Percentiles rank a stretch among this genome's conserved stretches.
phyloP scores from a whole-genome alignment of 1,284 basidiomycete species.

The Trichosporon asahii region DNA sequence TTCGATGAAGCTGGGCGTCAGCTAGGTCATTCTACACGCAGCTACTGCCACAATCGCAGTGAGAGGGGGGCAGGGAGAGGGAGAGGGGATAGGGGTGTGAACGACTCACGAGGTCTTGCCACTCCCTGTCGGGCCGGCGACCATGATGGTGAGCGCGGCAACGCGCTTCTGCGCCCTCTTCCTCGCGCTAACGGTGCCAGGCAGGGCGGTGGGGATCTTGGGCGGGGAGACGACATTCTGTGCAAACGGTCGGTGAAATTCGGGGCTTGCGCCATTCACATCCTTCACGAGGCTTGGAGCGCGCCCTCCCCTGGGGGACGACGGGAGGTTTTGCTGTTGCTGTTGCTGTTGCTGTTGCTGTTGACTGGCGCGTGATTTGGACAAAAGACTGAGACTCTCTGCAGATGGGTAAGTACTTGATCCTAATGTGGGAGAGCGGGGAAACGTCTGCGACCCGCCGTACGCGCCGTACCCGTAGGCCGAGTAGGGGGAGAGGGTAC shows the following conservation, averaged over 20 bases:
- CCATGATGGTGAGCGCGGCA: constrained; percentile 38
- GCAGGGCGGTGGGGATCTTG: constrained; percentile 2
- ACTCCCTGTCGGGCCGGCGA: constrained; percentile 39
- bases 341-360: no score
- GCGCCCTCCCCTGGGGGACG: neutral
- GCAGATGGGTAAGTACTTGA: neutral
- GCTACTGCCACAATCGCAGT: neutral
- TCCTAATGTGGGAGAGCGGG: neutral
- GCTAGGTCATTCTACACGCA: no score
- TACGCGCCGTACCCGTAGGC: neutral
- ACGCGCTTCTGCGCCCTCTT: constrained; percentile 19
- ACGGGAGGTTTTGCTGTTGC: neutral
- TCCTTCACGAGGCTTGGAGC: constrained; percentile 15
- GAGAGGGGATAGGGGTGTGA: neutral
- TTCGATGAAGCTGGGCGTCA: constrained; percentile 20
- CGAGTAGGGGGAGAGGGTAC: neutral
- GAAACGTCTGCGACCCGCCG: neutral
- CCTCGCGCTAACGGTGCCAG: constrained; percentile 4
- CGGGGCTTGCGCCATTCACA: constrained; percentile 14
- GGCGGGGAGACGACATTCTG: constrained; percentile 21
- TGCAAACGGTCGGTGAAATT: constrained; percentile 43
- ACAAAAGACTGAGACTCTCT: constrained; percentile 1
- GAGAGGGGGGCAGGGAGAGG: no score
- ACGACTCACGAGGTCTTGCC: constrained; percentile 44
- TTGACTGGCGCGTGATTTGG: neutral